phyloP scores from a whole-genome alignment of 495 filamentous ascomycete species.

The Aspergillus homomorphus region DNA sequence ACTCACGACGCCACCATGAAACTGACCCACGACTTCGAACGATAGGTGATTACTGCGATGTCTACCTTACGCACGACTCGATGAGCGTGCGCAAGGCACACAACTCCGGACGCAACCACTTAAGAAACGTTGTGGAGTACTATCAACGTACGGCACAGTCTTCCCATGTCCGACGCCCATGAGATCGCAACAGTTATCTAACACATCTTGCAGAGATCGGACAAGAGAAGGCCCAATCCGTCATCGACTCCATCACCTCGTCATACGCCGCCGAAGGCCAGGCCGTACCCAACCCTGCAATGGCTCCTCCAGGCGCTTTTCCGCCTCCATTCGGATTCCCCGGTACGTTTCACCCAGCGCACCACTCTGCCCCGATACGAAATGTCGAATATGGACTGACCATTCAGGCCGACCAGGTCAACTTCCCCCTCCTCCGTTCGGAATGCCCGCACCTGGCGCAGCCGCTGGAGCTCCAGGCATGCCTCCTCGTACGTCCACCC shows the following conservation, averaged over 20 bases:
- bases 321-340: conserved; percentile 57
- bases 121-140: conserved; percentile 96
- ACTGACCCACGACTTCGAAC: conserved; percentile 18
- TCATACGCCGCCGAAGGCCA: conserved; percentile 94
- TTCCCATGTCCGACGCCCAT: neutral
- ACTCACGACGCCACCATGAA: neutral
- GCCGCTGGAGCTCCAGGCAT: conserved; percentile 42
- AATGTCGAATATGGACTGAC: conserved; percentile 15
- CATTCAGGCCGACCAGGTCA: conserved; percentile 45
- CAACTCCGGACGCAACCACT: conserved; percentile 92
- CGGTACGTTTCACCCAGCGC: conserved; percentile 34
- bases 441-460: conserved; percentile 46
- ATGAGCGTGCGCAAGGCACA: conserved; percentile 99
- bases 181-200: conserved; percentile 1
- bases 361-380: neutral
- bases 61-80: conserved; percentile 99
- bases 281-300: conserved; percentile 76
- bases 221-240: conserved; percentile 95
- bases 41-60: conserved; percentile 98
- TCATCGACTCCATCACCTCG: conserved; percentile 94
- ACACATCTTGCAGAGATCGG: conserved; percentile 69
- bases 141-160: conserved; percentile 74
- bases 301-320: conserved; percentile 51
- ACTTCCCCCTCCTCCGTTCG: conserved; percentile 54
- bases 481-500: conserved; percentile 45